These are phyloP conservation scores for Graphium sp. DNA, from an alignment of 2,329 filamentous ascomycete species.

Conservation along the genomic window DNA sequence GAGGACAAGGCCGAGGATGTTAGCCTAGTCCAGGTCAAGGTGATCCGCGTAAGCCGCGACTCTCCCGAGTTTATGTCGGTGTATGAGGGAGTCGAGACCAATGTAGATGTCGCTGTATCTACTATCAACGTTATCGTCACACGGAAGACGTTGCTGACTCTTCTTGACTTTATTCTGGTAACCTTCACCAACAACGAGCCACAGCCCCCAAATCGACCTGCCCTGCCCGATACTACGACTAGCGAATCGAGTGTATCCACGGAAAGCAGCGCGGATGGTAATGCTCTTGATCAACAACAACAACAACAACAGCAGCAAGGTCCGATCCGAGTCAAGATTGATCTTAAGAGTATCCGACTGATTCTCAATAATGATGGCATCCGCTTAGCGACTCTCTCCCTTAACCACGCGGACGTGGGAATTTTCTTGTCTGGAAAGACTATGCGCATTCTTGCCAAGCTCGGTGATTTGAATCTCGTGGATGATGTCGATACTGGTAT, in stretches of 20 bases:
- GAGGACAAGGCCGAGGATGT: slow-evolving; percentile 61
- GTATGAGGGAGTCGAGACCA: slow-evolving; percentile 87
- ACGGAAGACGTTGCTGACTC: slow-evolving; percentile 73
- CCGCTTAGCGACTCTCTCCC: slow-evolving; percentile 75
- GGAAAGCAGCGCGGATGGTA: slow-evolving; percentile 22
- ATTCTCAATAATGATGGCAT: slow-evolving; percentile 98
- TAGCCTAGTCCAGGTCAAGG: slow-evolving; percentile 78
- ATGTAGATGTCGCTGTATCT: slow-evolving; percentile 78
- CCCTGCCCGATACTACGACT: too few species aligned
- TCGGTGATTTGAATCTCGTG: slow-evolving; percentile 76
- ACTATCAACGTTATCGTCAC: slow-evolving; percentile 96
- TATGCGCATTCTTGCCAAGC: slow-evolving; percentile 72
- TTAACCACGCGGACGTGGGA: slow-evolving; percentile 83
- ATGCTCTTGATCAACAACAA: slow-evolving; percentile 17
- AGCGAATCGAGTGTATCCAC: too few species aligned
- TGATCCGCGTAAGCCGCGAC: slow-evolving; percentile 72
- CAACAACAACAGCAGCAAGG: slow-evolving; percentile 25
- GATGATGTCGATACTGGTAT: slow-evolving; percentile 92
- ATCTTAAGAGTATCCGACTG: slow-evolving; percentile 82
- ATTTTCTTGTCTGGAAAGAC: slow-evolving; percentile 75
- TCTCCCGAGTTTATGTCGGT: slow-evolving; percentile 87
- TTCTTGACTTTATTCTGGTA: slow-evolving; percentile 83
- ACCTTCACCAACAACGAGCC: slow-evolving; percentile 57
- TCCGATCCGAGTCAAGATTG: slow-evolving; percentile 84
- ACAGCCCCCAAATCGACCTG: background rate